A percentile compares a stretch with the other conserved stretches of the same genome.
Evolutionary conservation across 208 protist genomes (phyloP).

Genomic region (Porcisia deanei): DNA sequence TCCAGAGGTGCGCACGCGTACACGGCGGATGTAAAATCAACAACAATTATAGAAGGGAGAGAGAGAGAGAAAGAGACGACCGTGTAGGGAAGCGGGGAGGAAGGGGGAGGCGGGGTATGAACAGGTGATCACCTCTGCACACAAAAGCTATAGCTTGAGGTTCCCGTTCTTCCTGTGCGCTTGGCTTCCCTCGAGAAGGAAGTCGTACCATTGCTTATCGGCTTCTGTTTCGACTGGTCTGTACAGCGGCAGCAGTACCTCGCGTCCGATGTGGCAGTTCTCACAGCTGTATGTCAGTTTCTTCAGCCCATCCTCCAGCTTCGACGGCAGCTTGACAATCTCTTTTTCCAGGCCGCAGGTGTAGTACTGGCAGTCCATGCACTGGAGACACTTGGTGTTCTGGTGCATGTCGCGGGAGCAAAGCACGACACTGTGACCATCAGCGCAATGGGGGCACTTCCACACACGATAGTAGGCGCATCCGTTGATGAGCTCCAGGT

Average conservation of each 20-base stretch:
- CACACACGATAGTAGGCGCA: constrained; percentile 86
- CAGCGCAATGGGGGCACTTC: constrained; percentile 71
- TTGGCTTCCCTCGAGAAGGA: constrained; percentile 67
- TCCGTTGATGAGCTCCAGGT: constrained; percentile 74
- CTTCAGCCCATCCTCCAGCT: constrained; percentile 84
- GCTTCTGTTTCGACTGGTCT: constrained; percentile 69
- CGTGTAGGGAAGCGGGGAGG: background rate
- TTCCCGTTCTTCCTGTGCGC: constrained; percentile 56
- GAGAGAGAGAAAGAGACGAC: background rate
- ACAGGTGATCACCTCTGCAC: background rate
- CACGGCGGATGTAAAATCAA: background rate
- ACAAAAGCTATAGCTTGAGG: constrained; percentile 46
- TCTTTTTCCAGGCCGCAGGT: constrained; percentile 75
- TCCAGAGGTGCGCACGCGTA: background rate
- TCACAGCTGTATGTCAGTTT: constrained; percentile 74
- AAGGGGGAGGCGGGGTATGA: background rate
- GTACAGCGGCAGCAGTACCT: constrained; percentile 80
- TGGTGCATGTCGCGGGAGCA: constrained; percentile 84
- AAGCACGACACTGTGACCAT: constrained; percentile 57
- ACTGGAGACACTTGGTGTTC: constrained; percentile 78
- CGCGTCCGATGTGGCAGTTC: constrained; percentile 72
- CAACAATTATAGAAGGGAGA: background rate
- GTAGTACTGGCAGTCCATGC: constrained; percentile 89
- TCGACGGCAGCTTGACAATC: constrained; percentile 77
- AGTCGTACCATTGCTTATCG: constrained; percentile 80